Evolutionary conservation across 768 basidiomycete species (phyloP), one percentile per base, ranked within the genome.

Genomic region (Filobasidium wieringae): DNA sequence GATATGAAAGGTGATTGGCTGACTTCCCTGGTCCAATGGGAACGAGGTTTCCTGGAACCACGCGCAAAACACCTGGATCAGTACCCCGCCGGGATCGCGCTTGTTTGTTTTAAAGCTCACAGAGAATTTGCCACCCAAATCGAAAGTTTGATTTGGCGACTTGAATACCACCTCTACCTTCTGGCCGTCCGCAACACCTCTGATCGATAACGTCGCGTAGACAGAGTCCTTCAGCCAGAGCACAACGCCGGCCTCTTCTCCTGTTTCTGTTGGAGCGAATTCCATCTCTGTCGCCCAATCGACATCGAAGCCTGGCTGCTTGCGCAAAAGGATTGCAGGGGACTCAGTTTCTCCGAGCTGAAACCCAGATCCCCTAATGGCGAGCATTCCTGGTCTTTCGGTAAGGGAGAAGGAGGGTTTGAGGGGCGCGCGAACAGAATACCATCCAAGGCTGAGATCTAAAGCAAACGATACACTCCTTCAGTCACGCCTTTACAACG

Each of bases 391-490:
- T 2, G 64, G 58, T 12, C 57, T 22, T 0, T 12, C 49, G 26
- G 33, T 56, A 34, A 64, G 30, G 22, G 34, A 27, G 58, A 59
- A 39, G 31, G 27, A 24, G 27, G 33, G 32, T 19, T 39, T 40
- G 17, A 57, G 19, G n/a, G 65, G 65, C 1, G 63, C 63, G 31
- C 65, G 60, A 30, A 64, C 30, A 29, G 43, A 36, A 51, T 66
- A 66, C 65, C 65, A 66, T 1, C 65, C 63, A 8, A 60, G 40
- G 12, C 29, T 26, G 15, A 60, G 45, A 31, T 50, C 58, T 29
- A 41, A 43, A 24, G 5, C 24, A 45, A 15, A 30, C 24, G 24
- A 50, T 26, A 15, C 26, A 7, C 56, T 19, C 2, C 9, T 9
- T 11, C 6, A 27, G 32, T 9, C 53, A 15, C 17, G 32, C 7